A percentile compares a stretch with the other conserved stretches of the same genome.
Conservation (phyloP, 768 basidiomycete species). For the Boletales sp. region DNA sequence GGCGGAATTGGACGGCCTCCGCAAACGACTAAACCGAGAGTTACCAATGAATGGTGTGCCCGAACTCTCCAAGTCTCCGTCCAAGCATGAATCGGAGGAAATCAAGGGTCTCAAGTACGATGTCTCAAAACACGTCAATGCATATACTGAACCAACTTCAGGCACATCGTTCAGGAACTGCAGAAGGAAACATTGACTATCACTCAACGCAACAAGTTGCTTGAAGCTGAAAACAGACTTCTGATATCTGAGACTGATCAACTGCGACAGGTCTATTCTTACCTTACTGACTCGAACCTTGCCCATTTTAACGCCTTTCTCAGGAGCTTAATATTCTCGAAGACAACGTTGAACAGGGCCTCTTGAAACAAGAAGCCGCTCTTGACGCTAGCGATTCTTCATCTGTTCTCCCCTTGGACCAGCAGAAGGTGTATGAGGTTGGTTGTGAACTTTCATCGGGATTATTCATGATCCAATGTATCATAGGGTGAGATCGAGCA, state of each 20-base stretch:
- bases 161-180: constrained; percentile 85
- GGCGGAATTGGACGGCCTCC: constrained; percentile 52
- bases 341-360: constrained; percentile 62
- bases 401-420: constrained; percentile 23
- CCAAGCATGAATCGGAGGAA: constrained; percentile 60
- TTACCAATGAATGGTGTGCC: constrained; percentile 40
- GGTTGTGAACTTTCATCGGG: constrained; percentile 8
- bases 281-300: neutral
- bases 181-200: constrained; percentile 72
- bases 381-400: constrained; percentile 22
- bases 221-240: constrained; percentile 74
- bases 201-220: constrained; percentile 61
- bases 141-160: constrained; percentile 24
- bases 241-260: constrained; percentile 56
- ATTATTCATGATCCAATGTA: neutral
- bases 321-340: constrained; percentile 79
- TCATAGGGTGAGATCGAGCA: constrained; percentile 64
- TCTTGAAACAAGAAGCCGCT: constrained; percentile 49
- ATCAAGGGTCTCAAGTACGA: constrained; percentile 77
- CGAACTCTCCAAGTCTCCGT: constrained; percentile 30
- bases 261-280: constrained; percentile 57
- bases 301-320: neutral
- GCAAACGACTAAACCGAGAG: constrained; percentile 62
- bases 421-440: constrained; percentile 54
- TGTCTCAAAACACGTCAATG: neutral